phyloP scores from a whole-genome alignment of 352 stramenopile species.

The Phytophthora hybrid region DNA sequence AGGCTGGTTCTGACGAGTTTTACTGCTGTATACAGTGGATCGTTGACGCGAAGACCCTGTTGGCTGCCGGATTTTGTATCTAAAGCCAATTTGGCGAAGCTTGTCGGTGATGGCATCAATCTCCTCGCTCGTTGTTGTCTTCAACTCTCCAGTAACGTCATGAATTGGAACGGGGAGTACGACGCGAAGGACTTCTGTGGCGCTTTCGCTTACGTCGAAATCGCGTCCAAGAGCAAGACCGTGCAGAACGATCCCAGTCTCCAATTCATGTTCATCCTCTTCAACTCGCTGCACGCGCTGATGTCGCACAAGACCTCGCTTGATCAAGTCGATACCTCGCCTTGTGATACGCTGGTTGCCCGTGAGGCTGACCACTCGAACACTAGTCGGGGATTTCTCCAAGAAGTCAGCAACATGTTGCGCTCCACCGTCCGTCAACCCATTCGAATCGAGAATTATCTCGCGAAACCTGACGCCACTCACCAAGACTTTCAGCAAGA shows the following conservation, averaged over 20 bases:
- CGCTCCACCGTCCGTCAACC: slow-evolving; percentile 49
- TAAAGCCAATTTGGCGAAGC: slow-evolving; percentile 35
- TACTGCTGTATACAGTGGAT: slow-evolving; percentile 7
- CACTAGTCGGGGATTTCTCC: slow-evolving; percentile 32
- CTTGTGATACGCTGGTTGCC: slow-evolving; percentile 46
- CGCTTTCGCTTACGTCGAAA: slow-evolving; percentile 28
- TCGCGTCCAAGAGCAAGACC: slow-evolving; percentile 25
- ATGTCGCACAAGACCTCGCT: slow-evolving; percentile 42
- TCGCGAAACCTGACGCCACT: slow-evolving; percentile 41
- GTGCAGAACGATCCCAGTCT: slow-evolving; percentile 11
- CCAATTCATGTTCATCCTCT: slow-evolving; percentile 10
- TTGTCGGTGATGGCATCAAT: slow-evolving; percentile 32
- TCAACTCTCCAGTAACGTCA: not conserved
- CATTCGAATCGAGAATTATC: slow-evolving; percentile 49
- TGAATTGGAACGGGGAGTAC: slow-evolving; percentile 17
- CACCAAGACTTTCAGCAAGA: slow-evolving; percentile 56
- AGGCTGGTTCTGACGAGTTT: not conserved
- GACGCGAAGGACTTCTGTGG: slow-evolving; percentile 28
- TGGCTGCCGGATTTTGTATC: slow-evolving; percentile 29
- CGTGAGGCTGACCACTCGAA: slow-evolving; percentile 44
- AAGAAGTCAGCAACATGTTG: slow-evolving; percentile 54
- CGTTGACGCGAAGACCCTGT: slow-evolving; percentile 1
- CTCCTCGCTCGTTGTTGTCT: slow-evolving; percentile 10
- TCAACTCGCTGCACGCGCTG: slow-evolving; percentile 36
- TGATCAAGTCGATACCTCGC: slow-evolving; percentile 42